Percentiles rank a stretch among this genome's conserved stretches.
Evolutionary conservation across 495 filamentous ascomycete species (phyloP).

Genomic region (Jackrogersella multiformis): DNA sequence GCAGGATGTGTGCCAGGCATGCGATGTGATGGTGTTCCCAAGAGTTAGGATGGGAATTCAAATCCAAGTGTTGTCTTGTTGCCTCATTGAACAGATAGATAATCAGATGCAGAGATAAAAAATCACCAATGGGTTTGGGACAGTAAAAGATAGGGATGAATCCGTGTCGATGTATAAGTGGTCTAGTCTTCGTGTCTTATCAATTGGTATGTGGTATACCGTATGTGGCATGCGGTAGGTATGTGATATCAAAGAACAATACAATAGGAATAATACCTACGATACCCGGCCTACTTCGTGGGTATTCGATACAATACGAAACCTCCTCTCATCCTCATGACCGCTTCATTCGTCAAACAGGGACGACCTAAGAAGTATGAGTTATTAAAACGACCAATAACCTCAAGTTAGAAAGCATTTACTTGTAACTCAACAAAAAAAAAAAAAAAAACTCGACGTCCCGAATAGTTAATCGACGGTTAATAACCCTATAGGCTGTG

Average conservation of each 20-base stretch:
- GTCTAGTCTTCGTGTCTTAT: constrained; percentile 21
- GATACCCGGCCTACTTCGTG: background rate
- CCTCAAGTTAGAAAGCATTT: too few relatives aligned
- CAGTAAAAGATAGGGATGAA: background rate
- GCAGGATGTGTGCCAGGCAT: too few relatives aligned
- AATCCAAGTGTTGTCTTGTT: background rate
- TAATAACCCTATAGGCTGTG: background rate
- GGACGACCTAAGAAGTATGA: background rate
- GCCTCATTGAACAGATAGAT: background rate
- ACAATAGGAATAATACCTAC: constrained; percentile 1
- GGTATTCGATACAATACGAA: background rate
- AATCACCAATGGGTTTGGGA: background rate
- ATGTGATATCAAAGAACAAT: too few relatives aligned
- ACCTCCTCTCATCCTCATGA: too few relatives aligned
- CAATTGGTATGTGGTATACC: too few relatives aligned
- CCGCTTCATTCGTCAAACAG: background rate
- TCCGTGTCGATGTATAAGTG: constrained; percentile 36
- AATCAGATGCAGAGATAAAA: background rate
- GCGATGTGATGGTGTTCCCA: too few relatives aligned
- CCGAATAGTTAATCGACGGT: background rate
- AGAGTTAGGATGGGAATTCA: background rate
- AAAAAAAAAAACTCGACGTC: too few relatives aligned
- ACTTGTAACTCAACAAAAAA: too few relatives aligned
- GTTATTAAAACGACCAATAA: constrained; percentile 20
- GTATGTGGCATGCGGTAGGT: too few relatives aligned